Evolutionary conservation across 1,284 basidiomycete species (phyloP), one percentile per base, ranked within the genome.

Genomic region (Ustilago vetiveriae): DNA sequence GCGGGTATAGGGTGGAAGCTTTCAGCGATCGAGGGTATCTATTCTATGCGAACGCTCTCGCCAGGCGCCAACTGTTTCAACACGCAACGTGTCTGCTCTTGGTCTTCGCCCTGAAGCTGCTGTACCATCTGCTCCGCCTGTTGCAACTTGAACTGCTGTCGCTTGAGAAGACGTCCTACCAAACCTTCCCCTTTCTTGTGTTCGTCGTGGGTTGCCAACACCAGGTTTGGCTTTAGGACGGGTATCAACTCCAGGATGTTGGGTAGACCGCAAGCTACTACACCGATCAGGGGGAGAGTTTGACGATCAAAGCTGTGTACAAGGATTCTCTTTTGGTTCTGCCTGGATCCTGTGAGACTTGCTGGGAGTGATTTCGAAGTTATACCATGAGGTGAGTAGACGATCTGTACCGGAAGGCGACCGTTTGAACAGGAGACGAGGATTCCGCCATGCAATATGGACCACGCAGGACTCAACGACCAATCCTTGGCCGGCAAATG

Each of bases 271-370:
- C 57, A 66, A 0, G 68, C 49, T 1, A 71, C 63, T 2, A 26
- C 32, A 10, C 68, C 68, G 39, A 71, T 54, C n/a, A 57, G 8
- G 0, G 68, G 68, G 10, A 71, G 51, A 3, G 54, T 55, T 33
- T 71, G 68, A 5, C 58, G 44, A 39, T 71, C 62, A 24, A 71
- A 71, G 51, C 62, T 62, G 43, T 71, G 68, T 27, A 71, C 42
- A 13, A 71, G 40, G 13, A 71, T 33, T 11, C 50, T 27, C 4
- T 43, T 24, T 7, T 19, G 32, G 19, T 8, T 11, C 9, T 33
- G 32, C 3, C 27, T 2, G 32, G 37, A 3, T 13, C 26, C 16
- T 7, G 27, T 17, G 26, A 66, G 37, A 3, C 19, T 11, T 1
- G 40, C 9, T 0, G 68, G 38, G n/a, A 70, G 40, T 2, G 67